Evolutionary conservation across 495 filamentous ascomycete genomes (phyloP).

Genomic region (Penicillium arizonense): DNA sequence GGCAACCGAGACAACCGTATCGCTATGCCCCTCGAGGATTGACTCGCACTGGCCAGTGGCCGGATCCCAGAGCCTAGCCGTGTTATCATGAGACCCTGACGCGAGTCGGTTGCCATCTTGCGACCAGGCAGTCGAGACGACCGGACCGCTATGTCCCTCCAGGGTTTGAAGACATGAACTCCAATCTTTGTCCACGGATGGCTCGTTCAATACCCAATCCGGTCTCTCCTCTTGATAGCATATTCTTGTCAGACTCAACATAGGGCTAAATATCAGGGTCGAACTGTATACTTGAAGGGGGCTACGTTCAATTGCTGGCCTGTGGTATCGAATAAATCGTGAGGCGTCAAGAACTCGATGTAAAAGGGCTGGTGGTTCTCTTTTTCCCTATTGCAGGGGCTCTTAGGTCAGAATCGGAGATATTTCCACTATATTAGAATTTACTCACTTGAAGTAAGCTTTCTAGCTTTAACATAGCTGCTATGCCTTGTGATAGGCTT

Average conservation of each 20-base stretch:
- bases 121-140: slow-evolving; percentile 2
- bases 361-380: neutral
- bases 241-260: slow-evolving; percentile 18
- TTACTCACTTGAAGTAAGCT: slow-evolving; percentile 12
- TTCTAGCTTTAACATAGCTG: slow-evolving; percentile 11
- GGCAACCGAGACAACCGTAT: too few relatives aligned
- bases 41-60: too few relatives aligned
- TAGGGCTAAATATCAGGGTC: slow-evolving; percentile 29
- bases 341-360: slow-evolving; percentile 27
- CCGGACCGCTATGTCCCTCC: slow-evolving; percentile 3
- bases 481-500: slow-evolving; percentile 23
- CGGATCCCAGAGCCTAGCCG: too few relatives aligned
- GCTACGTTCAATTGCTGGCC: slow-evolving; percentile 21
- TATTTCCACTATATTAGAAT: neutral
- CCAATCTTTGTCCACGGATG: slow-evolving; percentile 14
- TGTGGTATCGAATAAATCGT: slow-evolving; percentile 26
- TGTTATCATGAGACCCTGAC: too few relatives aligned
- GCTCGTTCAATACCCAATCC: slow-evolving; percentile 12
- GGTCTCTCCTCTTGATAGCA: slow-evolving; percentile 16
- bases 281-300: slow-evolving; percentile 33
- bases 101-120: neutral
- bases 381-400: neutral
- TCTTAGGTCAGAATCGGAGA: too few relatives aligned
- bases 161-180: slow-evolving; percentile 10
- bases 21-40: too few relatives aligned